A percentile compares a stretch with the other conserved stretches of the same genome.
Conservation (phyloP, 2,329 filamentous ascomycete genomes). For the Triangularia setosa region DNA sequence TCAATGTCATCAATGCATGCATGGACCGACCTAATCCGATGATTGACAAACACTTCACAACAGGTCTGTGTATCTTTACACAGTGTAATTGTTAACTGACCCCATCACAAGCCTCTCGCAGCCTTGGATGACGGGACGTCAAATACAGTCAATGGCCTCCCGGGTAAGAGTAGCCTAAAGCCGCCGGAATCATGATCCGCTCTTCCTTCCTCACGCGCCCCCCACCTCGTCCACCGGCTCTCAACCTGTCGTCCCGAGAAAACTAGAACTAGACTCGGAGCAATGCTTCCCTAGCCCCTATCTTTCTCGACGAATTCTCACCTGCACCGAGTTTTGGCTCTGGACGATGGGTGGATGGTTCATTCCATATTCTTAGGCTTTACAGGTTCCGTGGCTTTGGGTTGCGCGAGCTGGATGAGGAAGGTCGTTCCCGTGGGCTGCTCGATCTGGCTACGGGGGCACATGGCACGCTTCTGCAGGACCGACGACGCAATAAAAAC, state of each 20-base stretch:
- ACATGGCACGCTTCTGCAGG: neutral
- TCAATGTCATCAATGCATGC: neutral
- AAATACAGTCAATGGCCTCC: neutral
- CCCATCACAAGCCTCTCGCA: neutral
- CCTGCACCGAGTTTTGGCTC: neutral
- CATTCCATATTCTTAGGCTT: neutral
- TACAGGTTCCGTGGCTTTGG: neutral
- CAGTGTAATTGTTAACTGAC: neutral
- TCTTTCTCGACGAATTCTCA: neutral
- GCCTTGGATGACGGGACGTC: neutral
- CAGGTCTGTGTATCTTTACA: neutral
- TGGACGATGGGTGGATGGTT: neutral
- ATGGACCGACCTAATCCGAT: neutral
- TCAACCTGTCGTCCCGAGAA: neutral
- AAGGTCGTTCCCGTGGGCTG: neutral
- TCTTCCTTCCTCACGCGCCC: constrained; percentile 1
- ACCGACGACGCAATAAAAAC: neutral
- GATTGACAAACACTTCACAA: neutral
- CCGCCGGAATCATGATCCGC: constrained; percentile 5
- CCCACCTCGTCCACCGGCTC: neutral
- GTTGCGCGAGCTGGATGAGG: neutral
- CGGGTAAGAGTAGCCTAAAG: constrained; percentile 1
- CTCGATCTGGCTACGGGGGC: neutral
- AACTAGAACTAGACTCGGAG: neutral
- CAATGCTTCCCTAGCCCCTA: neutral